Percentiles rank a stretch among this genome's conserved stretches.
Evolutionary conservation across 139 green algal species (phyloP).

Genomic region (Chlorella sp.): DNA sequence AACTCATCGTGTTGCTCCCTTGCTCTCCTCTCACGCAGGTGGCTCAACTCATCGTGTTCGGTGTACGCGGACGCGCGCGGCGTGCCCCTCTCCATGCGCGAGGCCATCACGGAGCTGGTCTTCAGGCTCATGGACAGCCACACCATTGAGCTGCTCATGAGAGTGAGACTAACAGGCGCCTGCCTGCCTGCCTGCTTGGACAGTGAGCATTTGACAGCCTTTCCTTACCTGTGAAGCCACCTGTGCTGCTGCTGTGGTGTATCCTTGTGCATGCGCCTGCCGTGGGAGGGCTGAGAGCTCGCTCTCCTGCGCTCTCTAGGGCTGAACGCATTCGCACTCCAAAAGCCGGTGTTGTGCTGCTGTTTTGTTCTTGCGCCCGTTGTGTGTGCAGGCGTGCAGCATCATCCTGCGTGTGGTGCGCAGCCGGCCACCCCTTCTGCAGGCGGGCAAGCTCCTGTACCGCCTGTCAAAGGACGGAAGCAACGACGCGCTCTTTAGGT

Average conservation of each 20-base stretch:
- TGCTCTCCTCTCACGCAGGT: conserved; percentile 7
- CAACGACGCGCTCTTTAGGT: conserved; percentile 34
- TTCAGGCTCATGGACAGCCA: conserved; percentile 34
- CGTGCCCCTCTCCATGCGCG: conserved; percentile 18
- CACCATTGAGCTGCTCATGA: conserved; percentile 30
- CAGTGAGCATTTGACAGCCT: too few relatives aligned
- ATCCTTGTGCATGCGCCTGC: too few relatives aligned
- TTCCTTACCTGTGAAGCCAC: too few relatives aligned
- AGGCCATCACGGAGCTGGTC: conserved; percentile 34
- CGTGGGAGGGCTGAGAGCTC: too few relatives aligned
- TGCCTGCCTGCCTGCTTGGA: too few relatives aligned
- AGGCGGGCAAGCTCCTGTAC: conserved; percentile 42
- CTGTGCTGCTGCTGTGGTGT: too few relatives aligned
- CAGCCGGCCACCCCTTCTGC: conserved; percentile 28
- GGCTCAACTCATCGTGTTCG: conserved; percentile 19
- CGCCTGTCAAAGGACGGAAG: conserved; percentile 32
- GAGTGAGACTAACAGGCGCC: too few relatives aligned
- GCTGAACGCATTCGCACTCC: too few relatives aligned
- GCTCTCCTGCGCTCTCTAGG: too few relatives aligned
- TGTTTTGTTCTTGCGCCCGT: too few relatives aligned
- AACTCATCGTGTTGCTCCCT: background rate
- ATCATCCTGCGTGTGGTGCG: conserved; percentile 36
- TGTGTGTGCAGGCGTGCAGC: conserved; percentile 16
- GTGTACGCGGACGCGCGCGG: conserved; percentile 14
- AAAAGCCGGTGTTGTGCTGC: too few relatives aligned